Conservation (phyloP, 768 basidiomycete genomes). For the Naganishia onofrii region DNA sequence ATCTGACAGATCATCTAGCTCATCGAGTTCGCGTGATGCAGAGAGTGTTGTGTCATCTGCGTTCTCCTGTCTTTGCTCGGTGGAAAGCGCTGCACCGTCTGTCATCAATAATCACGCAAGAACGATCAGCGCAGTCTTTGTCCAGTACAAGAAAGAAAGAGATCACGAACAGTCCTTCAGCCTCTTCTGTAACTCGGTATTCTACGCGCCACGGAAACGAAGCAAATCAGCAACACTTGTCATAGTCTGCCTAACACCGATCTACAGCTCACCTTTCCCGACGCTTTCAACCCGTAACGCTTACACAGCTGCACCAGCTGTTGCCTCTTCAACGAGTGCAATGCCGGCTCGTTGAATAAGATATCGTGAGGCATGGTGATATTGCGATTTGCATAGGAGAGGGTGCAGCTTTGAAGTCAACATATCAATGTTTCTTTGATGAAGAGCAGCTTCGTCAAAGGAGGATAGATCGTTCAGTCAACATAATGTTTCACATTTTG, state of each 20-base stretch:
- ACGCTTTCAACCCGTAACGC: slow-evolving; percentile 21
- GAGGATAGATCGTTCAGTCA: slow-evolving; percentile 8
- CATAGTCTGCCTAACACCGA: too few relatives aligned
- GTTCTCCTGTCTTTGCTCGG: neutral
- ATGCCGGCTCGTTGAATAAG: slow-evolving; percentile 12
- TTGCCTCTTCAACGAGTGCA: slow-evolving; percentile 17
- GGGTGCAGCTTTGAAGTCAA: too few relatives aligned
- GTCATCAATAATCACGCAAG: too few relatives aligned
- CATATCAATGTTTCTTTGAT: neutral
- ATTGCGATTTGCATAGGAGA: neutral
- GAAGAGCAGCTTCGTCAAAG: neutral
- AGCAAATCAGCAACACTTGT: neutral
- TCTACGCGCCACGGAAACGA: neutral
- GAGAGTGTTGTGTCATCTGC: neutral
- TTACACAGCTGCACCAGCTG: slow-evolving; percentile 24
- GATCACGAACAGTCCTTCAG: neutral
- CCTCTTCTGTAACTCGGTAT: neutral
- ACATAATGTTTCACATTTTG: slow-evolving; percentile 21
- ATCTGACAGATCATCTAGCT: neutral
- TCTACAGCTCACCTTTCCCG: slow-evolving; percentile 29
- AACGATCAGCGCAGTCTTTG: too few relatives aligned
- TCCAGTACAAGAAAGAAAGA: neutral
- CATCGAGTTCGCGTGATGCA: neutral
- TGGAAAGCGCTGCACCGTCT: slow-evolving; percentile 4
- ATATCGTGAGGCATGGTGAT: neutral